These are phyloP conservation scores for Acer saccharum DNA, from an alignment of 345 rosid species.

Conservation along the genomic window DNA sequence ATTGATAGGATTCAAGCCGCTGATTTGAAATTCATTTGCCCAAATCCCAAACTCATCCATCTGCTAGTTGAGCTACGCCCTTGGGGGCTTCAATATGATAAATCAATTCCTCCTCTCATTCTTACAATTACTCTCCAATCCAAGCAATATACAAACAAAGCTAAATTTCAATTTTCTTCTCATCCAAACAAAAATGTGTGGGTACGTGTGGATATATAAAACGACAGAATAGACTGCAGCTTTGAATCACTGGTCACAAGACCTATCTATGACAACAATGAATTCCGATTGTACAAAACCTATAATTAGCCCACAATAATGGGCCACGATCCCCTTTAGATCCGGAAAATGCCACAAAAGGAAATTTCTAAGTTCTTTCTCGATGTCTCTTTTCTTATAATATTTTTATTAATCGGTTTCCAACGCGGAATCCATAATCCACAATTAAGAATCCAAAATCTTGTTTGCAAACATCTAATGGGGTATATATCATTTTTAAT, in stretches of 20 bases:
- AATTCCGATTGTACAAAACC: background rate
- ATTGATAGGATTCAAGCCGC: too few relatives aligned
- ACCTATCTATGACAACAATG: background rate
- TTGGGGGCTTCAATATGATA: background rate
- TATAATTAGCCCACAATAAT: background rate
- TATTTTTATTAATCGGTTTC: too few relatives aligned
- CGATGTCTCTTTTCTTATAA: background rate
- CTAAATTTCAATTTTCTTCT: background rate
- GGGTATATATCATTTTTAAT: too few relatives aligned
- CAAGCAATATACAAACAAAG: background rate
- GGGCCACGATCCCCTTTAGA: background rate
- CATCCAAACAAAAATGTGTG: background rate
- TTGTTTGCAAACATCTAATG: too few relatives aligned
- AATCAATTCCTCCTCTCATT: background rate
- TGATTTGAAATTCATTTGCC: too few relatives aligned
- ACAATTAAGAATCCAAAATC: too few relatives aligned
- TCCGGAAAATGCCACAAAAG: background rate
- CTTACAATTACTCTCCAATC: too few relatives aligned
- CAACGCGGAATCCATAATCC: too few relatives aligned
- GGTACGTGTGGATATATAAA: background rate
- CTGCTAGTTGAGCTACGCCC: too few relatives aligned
- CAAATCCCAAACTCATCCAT: background rate
- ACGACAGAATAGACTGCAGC: background rate
- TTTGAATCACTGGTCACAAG: background rate
- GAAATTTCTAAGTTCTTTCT: conserved; percentile 26